Percentiles rank a stretch among this genome's conserved stretches.
These are phyloP conservation scores for Atkinsonella hypoxylon DNA, from an alignment of 2,329 filamentous ascomycete species.

Conservation along the genomic window DNA sequence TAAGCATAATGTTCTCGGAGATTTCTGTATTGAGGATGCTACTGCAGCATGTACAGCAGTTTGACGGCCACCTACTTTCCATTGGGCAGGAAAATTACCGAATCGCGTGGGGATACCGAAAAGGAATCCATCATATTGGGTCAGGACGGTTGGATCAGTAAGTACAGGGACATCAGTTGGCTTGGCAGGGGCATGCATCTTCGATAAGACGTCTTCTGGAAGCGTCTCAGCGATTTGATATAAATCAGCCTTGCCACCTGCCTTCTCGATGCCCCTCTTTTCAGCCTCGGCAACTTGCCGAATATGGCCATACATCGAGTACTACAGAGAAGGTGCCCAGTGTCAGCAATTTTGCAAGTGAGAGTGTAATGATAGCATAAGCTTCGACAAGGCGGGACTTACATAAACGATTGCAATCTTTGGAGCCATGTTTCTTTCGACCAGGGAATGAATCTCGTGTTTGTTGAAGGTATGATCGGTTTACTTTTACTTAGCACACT, in stretches of 20 bases:
- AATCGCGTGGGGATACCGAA: conserved; percentile 92
- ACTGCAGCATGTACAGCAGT: too few species aligned
- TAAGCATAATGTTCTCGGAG: not conserved
- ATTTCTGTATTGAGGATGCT: not conserved
- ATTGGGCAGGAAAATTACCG: conserved; percentile 95
- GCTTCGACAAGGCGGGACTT: conserved; percentile 26
- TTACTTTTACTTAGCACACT: not conserved
- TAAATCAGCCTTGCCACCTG: conserved; percentile 69
- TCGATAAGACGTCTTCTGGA: conserved; percentile 63
- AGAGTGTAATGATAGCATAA: not conserved
- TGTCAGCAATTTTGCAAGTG: not conserved
- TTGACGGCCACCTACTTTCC: conserved; percentile 44
- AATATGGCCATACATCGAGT: conserved; percentile 93
- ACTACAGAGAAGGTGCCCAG: conserved; percentile 35
- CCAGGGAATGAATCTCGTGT: not conserved
- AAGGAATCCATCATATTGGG: conserved; percentile 76
- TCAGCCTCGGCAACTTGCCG: conserved; percentile 75
- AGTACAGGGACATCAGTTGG: conserved; percentile 52
- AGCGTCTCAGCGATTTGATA: conserved; percentile 90
- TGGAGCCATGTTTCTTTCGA: conserved; percentile 58
- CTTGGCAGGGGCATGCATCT: conserved; percentile 87
- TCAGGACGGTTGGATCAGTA: conserved; percentile 45
- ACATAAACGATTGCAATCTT: conserved; percentile 88
- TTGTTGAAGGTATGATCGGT: not conserved
- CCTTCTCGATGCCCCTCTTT: conserved; percentile 78